Base-by-base conservation (phyloP, 2,329 filamentous ascomycete species). In the Trichophyton mentagrophytes region DNA sequence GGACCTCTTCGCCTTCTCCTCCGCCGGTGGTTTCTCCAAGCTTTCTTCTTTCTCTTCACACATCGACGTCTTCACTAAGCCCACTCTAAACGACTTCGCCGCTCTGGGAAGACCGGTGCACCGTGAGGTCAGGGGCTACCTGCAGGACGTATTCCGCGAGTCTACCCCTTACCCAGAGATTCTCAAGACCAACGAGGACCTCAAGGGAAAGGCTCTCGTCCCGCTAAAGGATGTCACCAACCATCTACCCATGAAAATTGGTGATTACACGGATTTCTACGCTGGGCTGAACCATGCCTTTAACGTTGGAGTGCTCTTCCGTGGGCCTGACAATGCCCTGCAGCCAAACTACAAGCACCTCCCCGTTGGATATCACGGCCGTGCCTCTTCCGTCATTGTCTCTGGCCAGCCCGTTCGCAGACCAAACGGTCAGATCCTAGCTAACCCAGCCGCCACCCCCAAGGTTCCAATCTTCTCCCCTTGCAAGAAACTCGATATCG, bases 261-360 rank as follows among this genome's bases (percentile, higher is more conserved):
- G 87, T 27, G 88, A 92, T 71, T 93, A 92, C 71, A 89, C 88
- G 1, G 89, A 93, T 72, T 93, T 93, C 76, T 93, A 89, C 69
- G 88, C 86, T 8, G 89, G 89, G 13, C 76, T 86, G 65, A 86
- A 91, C 70, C 89, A 93, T 73, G 89, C 89, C 17, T 86, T 84
- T 74, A 86, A 85, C 61, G 80, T 86, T 15, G 88, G 87, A 3
- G 78, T 80, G 9, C 79, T 92, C 63, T 90, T 92, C 74, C 82
- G 89, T 49, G 88, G 87, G 0, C 80, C 85, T 0, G 78, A 82
- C 47, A 86, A 88, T 67, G 88, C 88, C 0, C 77, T 93, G 25
- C 86, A 90, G 71, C 85, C 87, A 30, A 93, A 92, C 71, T 95
- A 93, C 72, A 87, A 81, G 62, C 86, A 90, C 67, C 77, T 95